phyloP scores from a whole-genome alignment of 208 protist species.

The Porcisia hertigi region DNA sequence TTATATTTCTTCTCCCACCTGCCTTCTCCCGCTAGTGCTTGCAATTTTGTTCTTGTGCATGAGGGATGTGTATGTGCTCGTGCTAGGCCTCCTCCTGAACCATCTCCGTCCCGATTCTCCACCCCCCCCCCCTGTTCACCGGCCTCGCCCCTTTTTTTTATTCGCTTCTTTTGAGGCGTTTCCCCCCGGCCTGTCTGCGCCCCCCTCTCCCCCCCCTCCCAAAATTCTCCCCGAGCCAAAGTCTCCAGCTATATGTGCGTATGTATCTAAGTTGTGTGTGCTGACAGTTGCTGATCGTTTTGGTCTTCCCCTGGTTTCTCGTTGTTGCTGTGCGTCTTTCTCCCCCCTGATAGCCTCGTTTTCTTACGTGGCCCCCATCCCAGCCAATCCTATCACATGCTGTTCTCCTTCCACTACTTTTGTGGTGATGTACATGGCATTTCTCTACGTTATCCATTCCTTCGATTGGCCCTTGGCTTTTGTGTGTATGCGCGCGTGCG shows the following conservation, averaged over 20 bases:
- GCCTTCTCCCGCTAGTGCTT: too few relatives aligned
- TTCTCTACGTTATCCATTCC: neutral
- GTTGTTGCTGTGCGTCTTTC: neutral
- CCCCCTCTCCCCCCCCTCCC: too few relatives aligned
- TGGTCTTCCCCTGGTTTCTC: slow-evolving; percentile 6
- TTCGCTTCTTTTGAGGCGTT: too few relatives aligned
- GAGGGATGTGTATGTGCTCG: too few relatives aligned
- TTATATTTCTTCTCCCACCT: too few relatives aligned
- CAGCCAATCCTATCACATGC: neutral
- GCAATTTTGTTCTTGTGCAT: too few relatives aligned
- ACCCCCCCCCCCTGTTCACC: too few relatives aligned
- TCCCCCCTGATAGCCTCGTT: slow-evolving; percentile 11
- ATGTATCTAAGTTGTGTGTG: neutral
- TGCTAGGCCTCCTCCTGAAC: too few relatives aligned
- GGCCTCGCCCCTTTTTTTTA: too few relatives aligned
- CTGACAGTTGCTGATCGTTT: neutral
- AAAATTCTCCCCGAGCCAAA: neutral
- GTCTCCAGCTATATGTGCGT: neutral
- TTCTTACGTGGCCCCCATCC: neutral
- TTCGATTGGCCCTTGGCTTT: neutral
- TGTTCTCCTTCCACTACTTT: slow-evolving; percentile 1
- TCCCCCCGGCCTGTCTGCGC: too few relatives aligned
- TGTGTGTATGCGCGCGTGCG: neutral
- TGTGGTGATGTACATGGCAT: slow-evolving; percentile 7
- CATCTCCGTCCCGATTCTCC: too few relatives aligned